phyloP scores from a whole-genome alignment of 1,284 basidiomycete species.

The Volvariella surrecta region DNA sequence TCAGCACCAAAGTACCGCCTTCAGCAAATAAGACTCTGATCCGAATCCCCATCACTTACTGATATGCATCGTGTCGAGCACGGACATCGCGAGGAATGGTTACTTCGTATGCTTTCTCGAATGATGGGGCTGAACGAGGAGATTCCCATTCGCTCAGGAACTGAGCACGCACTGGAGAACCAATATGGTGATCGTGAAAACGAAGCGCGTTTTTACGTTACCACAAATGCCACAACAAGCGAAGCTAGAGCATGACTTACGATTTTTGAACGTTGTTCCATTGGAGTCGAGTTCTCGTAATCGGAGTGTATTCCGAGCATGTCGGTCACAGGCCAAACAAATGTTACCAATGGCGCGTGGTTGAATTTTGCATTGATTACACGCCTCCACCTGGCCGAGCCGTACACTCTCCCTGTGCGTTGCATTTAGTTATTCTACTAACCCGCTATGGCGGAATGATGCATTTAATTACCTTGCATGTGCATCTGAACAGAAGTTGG shows the following conservation, averaged over 20 bases:
- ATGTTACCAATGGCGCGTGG: conserved; percentile 33
- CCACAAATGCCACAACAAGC: neutral
- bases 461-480: conserved; percentile 36
- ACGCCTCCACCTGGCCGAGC: conserved; percentile 34
- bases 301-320: conserved; percentile 23
- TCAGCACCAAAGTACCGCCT: conserved; percentile 1
- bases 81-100: conserved; percentile 29
- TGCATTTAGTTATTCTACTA: conserved; percentile 6
- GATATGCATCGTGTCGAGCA: conserved; percentile 34
- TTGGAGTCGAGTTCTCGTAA: conserved; percentile 31
- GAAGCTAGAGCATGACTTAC: conserved; percentile 18
- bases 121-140: conserved; percentile 23
- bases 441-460: conserved; percentile 1
- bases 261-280: conserved; percentile 29
- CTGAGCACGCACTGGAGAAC: conserved; percentile 30
- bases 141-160: conserved; percentile 42
- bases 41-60: conserved; percentile 20
- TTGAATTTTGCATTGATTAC: conserved; percentile 34
- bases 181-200: neutral
- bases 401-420: conserved; percentile 39
- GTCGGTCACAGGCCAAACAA: conserved; percentile 36
- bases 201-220: neutral
- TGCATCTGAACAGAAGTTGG: conserved; percentile 45
- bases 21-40: conserved; percentile 9
- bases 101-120: conserved; percentile 49